These are phyloP conservation scores for Phaeophleospora eucalypticola DNA, from an alignment of 2,329 filamentous ascomycete species.

Conservation along the genomic window DNA sequence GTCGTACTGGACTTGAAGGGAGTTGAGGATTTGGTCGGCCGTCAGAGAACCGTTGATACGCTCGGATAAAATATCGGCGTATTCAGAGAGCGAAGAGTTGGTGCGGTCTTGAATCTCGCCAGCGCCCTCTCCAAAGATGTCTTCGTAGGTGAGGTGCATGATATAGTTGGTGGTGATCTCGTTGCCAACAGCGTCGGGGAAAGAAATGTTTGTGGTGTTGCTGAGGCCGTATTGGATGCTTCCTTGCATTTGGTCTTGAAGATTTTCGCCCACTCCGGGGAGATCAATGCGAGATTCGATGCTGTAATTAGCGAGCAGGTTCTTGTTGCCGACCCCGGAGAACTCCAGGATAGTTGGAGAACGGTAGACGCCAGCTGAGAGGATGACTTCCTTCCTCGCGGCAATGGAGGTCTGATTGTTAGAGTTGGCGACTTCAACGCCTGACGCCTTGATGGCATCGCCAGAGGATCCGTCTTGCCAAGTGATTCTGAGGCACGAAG, in stretches of 20 bases:
- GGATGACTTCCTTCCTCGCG: slow-evolving; percentile 15
- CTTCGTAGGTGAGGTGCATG: slow-evolving; percentile 10
- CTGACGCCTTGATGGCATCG: slow-evolving; percentile 7
- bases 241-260: slow-evolving; percentile 27
- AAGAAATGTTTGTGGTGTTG: slow-evolving; percentile 32
- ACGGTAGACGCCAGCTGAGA: slow-evolving; percentile 49
- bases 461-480: slow-evolving; percentile 25
- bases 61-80: slow-evolving; percentile 34
- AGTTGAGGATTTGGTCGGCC: slow-evolving; percentile 7
- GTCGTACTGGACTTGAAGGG: slow-evolving; percentile 15
- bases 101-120: slow-evolving; percentile 40
- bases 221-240: slow-evolving; percentile 5
- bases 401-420: not conserved
- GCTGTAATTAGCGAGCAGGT: slow-evolving; percentile 40
- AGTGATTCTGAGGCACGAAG: slow-evolving; percentile 39
- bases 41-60: slow-evolving; percentile 20
- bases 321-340: slow-evolving; percentile 54
- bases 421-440: slow-evolving; percentile 7
- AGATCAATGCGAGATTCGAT: slow-evolving; percentile 29
- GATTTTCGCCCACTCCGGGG: slow-evolving; percentile 27
- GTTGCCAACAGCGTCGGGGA: not conserved
- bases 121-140: slow-evolving; percentile 29
- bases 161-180: slow-evolving; percentile 7
- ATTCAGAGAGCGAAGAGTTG: slow-evolving; percentile 7
- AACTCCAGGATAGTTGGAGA: slow-evolving; percentile 55